Base-by-base conservation (phyloP, 805 yeast species). In the Hanseniaspora jakobsenii region DNA sequence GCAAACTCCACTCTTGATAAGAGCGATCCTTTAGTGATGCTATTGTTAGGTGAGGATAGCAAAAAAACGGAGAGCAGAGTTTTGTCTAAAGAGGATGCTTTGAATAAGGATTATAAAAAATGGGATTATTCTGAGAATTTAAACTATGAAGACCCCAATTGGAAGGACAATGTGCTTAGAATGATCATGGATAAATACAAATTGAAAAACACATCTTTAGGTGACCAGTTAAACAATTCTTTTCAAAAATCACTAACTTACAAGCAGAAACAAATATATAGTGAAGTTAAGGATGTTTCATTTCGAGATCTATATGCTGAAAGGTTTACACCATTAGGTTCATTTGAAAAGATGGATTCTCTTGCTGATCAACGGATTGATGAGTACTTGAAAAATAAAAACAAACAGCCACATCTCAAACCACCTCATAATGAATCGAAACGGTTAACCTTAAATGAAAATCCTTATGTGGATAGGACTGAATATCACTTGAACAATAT, bases 401-500 rank as follows among this genome's bases (percentile, higher is more conserved):
- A 72, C 27, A 55, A 60, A 69, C 1, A 71, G 73, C 42, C 54
- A 73, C 42, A 54, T 77, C 4, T 71, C 74, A 0, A 64, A 61
- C n/a, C n/a, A n/a, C n/a, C n/a, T n/a, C n/a, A n/a, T n/a, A 9
- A 21, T 49, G 13, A 67, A 94, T 47, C 94, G 94, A 0, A 69
- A 72, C 52, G n/a, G n/a, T n/a, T 77, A 78, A 3, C 54, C 79
- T 13, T 63, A 64, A 4, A 52, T 51, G 18, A 67, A 62, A 73
- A 64, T 57, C 79, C 75, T 36, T 79, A 67, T 59, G 66, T 70
- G 47, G 91, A 74, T 58, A 71, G 71, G 48, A 82, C 76, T 44
- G 93, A 79, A 52, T 83, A 77, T 57, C 83, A 84, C 56, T 60
- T 86, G 63, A 86, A 86, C 60, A 76, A 81, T 49, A 78, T 86